Evolutionary conservation across 345 rosid genomes (phyloP), one percentile per base, ranked within the genome.

Genomic region (Camelina laxa): DNA sequence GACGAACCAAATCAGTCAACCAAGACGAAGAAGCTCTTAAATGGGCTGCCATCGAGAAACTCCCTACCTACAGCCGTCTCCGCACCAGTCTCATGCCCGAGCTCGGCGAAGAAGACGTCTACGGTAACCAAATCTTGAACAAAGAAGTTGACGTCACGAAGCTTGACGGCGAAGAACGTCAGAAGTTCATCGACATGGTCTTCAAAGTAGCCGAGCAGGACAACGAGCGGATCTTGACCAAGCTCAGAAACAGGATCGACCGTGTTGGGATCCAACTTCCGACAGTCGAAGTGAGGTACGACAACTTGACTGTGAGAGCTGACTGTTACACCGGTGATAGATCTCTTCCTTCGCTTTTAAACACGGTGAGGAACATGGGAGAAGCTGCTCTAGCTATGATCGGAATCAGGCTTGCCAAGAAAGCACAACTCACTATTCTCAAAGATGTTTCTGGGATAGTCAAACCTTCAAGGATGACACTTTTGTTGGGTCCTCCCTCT

Each of bases 1-100:
- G 91, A 60, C 74, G 90, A 36, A 83, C 82, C 49, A 83, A 83
- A 50, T 78, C 77, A 2, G 78, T 75, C 3, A 87, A 84, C 39
- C 96, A 88, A 55, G 98, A 93, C 30, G 96, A 93, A 77, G 98
- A 93, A 71, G 96, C 97, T 17, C 87, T 93, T 7, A 93, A 84
- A 83, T 93, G 98, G 98, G 98, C 97, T 5, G 97, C 98, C 22
- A 89, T 93, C 41, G 98, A 93, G 85, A 89, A 84, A 49, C 67
- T 93, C 33, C 98, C 98, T 4, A 93, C 98, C 0, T 93, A 89
- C 73, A 88, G 82, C 62, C 84, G 98, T 22, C 61, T 93, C 19
- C 84, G 96, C 14, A 93, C 96, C 41, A 85, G 90, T 53, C 81
- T 93, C 80, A 86, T 93, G 82, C 82, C 86, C 7, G 67, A 91